Conservation (phyloP, 306 rosid species). For the Dalbergia cultrata region DNA sequence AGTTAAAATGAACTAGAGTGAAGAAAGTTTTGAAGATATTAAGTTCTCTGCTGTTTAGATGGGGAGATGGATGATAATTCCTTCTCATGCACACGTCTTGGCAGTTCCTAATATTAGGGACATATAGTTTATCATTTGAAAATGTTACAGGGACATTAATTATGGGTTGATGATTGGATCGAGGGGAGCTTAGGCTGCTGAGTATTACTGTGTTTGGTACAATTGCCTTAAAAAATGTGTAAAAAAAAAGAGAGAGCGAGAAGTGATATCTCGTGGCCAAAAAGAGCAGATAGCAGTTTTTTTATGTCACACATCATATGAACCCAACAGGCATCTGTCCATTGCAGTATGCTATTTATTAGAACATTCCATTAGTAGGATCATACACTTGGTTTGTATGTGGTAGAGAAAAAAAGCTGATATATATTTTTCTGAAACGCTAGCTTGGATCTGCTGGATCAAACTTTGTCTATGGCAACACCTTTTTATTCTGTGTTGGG, state of each 20-base stretch:
- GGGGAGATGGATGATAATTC: not conserved
- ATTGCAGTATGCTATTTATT: slow-evolving; percentile 17
- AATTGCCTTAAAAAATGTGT: not conserved
- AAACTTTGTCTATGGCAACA: slow-evolving; percentile 4
- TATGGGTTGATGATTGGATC: not conserved
- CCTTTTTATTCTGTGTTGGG: slow-evolving; percentile 22
- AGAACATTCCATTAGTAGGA: slow-evolving; percentile 40
- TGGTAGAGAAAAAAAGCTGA: not conserved
- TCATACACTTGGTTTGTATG: slow-evolving; percentile 33
- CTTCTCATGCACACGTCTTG: not conserved
- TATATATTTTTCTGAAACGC: not conserved
- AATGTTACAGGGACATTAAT: slow-evolving; percentile 20
- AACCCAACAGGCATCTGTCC: slow-evolving; percentile 28
- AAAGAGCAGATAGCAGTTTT: slow-evolving; percentile 10
- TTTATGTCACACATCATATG: slow-evolving; percentile 30
- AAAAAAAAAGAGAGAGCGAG: not conserved
- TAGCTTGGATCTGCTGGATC: slow-evolving; percentile 24
- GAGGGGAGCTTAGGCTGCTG: not conserved
- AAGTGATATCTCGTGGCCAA: not conserved
- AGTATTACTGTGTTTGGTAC: slow-evolving; percentile 3
- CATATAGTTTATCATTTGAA: not conserved
- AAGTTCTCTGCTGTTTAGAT: slow-evolving; percentile 10
- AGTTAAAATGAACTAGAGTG: not conserved
- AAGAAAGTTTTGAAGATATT: not conserved
- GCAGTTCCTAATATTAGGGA: not conserved